Base-by-base conservation (phyloP, 2,329 filamentous ascomycete species). In the Ilyonectria mors-panacis region DNA sequence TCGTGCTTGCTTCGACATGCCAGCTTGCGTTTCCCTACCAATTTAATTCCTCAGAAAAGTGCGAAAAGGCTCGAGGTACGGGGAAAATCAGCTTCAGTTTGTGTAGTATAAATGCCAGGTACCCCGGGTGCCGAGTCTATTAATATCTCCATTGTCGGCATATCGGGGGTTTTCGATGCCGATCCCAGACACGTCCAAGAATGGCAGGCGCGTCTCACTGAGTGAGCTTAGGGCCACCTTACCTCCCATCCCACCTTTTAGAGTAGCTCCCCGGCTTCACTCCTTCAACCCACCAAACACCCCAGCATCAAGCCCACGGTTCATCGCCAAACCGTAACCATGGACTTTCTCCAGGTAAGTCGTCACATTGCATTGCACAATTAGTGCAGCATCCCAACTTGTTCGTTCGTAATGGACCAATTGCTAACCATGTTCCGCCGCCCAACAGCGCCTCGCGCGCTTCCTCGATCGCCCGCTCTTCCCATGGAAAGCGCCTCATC, bases 401-500 rank as follows among this genome's bases (percentile, higher is more conserved):
- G 28, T 13, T 26, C 55, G 30, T n/a, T 55, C 30, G 30, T 42
- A 39, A 28, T 44, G 21, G 33, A 35, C 60, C 61, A 61, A 59
- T 60, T 48, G 58, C 73, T 76, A 68, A 77, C 51, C 59, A 7
- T 21, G 42, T 28, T 33, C 42, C 56, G 23, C 51, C 37, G 26
- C 28, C 55, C 54, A 61, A 54, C 78, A 92, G 89, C 88, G 88
- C 85, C 91, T 98, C 74, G 94, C 94, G 79, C 90, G 89, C 81
- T 91, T 93, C 82, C 92, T 98, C 77, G 96, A 99, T 85, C 91
- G 93, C 78, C 95, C 95, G 65, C 86, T 93, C 78, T 97, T 98
- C 85, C 95, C 96, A 62, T 99, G 96, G 96, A 99, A 99, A 98
- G 89, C 93, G 91, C 80, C 90, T 99, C 76, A 95, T 99, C 77